Percentiles rank a stretch among this genome's conserved stretches.
These are phyloP conservation scores for Butyriboletus pseudospeciosus DNA, from an alignment of 1,284 basidiomycete species.

Conservation along the genomic window DNA sequence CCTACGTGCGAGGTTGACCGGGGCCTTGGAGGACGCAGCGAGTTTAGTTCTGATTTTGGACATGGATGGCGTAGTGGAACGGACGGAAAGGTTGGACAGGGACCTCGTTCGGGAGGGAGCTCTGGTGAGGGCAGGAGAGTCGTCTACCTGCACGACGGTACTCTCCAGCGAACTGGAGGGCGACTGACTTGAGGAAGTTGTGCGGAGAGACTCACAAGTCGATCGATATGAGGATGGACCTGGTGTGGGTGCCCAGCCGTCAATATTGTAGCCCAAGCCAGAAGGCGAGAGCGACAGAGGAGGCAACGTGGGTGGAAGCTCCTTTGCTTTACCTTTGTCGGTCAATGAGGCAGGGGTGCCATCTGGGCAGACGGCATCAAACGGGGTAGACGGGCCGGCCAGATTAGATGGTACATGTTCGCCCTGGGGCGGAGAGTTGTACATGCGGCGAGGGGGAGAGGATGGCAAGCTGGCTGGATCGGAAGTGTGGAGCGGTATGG, in stretches of 20 bases:
- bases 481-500: conserved; percentile 42
- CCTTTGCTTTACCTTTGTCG: conserved; percentile 57
- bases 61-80: conserved; percentile 44
- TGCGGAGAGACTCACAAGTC: conserved; percentile 24
- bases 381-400: conserved; percentile 16
- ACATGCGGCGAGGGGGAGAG: conserved; percentile 2
- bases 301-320: conserved; percentile 57
- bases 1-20: conserved; percentile 53
- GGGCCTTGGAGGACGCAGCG: conserved; percentile 37
- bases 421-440: conserved; percentile 17
- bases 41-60: conserved; percentile 48
- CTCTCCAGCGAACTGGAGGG: conserved; percentile 16
- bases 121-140: conserved; percentile 18
- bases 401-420: conserved; percentile 27
- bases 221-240: conserved; percentile 58
- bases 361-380: conserved; percentile 10
- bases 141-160: conserved; percentile 9
- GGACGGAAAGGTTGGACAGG: conserved; percentile 50
- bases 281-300: conserved; percentile 58
- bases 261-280: conserved; percentile 42
- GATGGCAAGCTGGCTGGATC: conserved; percentile 33
- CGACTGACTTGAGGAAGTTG: conserved; percentile 13
- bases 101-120: conserved; percentile 50
- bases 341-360: conserved; percentile 21
- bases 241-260: conserved; percentile 45